Base-by-base conservation (phyloP, 2,329 filamentous ascomycete species). In the Cladophialophora immunda region DNA sequence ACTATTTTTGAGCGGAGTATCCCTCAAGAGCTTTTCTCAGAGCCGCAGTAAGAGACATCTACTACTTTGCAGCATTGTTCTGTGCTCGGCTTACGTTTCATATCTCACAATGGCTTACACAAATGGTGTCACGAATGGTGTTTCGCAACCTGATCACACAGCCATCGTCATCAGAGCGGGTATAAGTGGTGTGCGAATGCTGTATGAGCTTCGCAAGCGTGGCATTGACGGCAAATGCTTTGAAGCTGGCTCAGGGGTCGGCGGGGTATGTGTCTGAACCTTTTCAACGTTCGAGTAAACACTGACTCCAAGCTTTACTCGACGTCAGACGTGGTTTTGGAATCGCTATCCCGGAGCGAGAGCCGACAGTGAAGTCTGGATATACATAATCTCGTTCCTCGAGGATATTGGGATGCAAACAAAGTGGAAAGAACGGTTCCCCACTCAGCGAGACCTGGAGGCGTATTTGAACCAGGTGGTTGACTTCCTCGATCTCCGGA, bases 131-230 rank as follows among this genome's bases (percentile, higher is more conserved):
- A n/a, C n/a, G n/a, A n/a, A n/a, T n/a, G n/a, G n/a, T n/a, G n/a
- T n/a, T n/a, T n/a, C n/a, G n/a, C n/a, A n/a, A n/a, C n/a, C n/a
- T 38, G 58, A 62, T 22, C 58, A 74, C 54, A 74, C 76, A 67
- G 73, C 67, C 13, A 64, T 74, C 38, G 65, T 70, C 54, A 70
- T 76, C 5, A 74, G 75, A 38, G 74, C 74, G 3, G 74, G 75
- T 1, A 72, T 74, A 57, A 67, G 81, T 30, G 83, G 83, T 15
- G 75, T 85, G 22, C 85, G 83, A 62, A 81, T 81, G 76, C 80
- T 86, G 34, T 82, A 86, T 68, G 80, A 81, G 0, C 79, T 86
- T 8, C 81, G 84, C 1, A 81, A 85, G 9, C n/a, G n/a, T n/a
- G n/a, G n/a, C n/a, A n/a, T n/a, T n/a, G n/a, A n/a, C n/a, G n/a